Evolutionary conservation across 2,329 filamentous ascomycete genomes (phyloP).

Genomic region (Ophiocordyceps camponoti-rufipedis): DNA sequence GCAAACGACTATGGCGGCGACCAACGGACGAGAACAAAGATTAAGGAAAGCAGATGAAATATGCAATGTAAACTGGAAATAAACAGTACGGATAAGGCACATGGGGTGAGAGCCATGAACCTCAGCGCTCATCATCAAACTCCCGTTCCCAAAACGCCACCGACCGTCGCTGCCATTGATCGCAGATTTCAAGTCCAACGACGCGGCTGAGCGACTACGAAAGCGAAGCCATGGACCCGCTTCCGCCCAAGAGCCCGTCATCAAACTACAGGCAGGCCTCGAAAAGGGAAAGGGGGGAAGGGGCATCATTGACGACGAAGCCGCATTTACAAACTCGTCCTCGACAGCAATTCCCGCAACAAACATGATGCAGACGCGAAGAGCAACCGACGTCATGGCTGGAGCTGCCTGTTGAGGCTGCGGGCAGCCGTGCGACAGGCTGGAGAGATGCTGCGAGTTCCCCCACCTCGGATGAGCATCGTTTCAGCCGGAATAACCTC

Average conservation of each 20-base stretch:
- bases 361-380: conserved; percentile 7
- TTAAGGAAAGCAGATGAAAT: not conserved
- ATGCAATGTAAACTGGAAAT: not conserved
- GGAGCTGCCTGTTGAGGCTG: too few relatives aligned
- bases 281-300: too few relatives aligned
- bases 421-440: too few relatives aligned
- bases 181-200: not conserved
- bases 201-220: not conserved
- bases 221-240: too few relatives aligned
- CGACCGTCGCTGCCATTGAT: not conserved
- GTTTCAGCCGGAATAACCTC: not conserved
- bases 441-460: too few relatives aligned
- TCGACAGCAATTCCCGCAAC: conserved; percentile 6
- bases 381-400: too few relatives aligned
- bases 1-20: too few relatives aligned
- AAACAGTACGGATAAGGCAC: not conserved
- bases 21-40: not conserved
- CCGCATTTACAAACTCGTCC: not conserved
- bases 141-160: not conserved
- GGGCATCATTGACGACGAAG: not conserved
- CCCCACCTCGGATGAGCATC: not conserved
- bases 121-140: not conserved
- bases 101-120: not conserved
- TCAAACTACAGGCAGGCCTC: not conserved
- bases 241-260: not conserved